Base-by-base conservation (phyloP, 169 alveolate species). In the Plasmodium gallinaceum region DNA sequence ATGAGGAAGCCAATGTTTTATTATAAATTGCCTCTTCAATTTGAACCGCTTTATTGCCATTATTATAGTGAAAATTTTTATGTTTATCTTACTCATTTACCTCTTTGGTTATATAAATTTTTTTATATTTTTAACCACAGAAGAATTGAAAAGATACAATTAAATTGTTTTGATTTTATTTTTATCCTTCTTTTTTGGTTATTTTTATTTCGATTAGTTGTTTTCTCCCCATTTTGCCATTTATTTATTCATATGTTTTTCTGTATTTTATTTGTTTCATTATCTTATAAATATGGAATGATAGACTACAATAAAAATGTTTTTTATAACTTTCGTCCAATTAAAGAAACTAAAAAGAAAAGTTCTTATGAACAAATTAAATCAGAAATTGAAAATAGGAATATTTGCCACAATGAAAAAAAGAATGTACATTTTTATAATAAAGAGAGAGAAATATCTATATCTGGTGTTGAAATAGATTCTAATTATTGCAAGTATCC, bases 31-130 rank as follows among this genome's bases (percentile, higher is more conserved):
- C 95, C 95, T 48, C 9, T 45, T 51, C 91, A 94, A 48, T 90
- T 94, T 58, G 96, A 94, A 37, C 90, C 94, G 52, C 37, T 92
- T 46, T 94, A 94, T 76, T 83, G 91, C 24, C 91, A 83, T 32
- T 83, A 83, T 61, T 83, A 83, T 48, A 69, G 68, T 42, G 85
- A 70, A 45, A 83, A 83, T 32, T 83, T 83, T 62, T 83, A 46
- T 46, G 83, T 69, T 5, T 83, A 83, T 69, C 51, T 70, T 0
- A 83, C 54, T 9, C 42, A 51, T 22, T 43, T 83, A 32, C 91
- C 91, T 54, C 18, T 69, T 39, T 83, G 91, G 91, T 7, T 83
- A 22, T 83, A 83, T 57, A 83, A 83, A 69, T 83, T 83, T 83
- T 83, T 83, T 69, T 83, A 83, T 46, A 60, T 83, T 0, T 83